Evolutionary conservation across 75 land plant genomes (phyloP), one percentile per base, ranked within the genome.

Genomic region (Cunninghamia lanceolata): DNA sequence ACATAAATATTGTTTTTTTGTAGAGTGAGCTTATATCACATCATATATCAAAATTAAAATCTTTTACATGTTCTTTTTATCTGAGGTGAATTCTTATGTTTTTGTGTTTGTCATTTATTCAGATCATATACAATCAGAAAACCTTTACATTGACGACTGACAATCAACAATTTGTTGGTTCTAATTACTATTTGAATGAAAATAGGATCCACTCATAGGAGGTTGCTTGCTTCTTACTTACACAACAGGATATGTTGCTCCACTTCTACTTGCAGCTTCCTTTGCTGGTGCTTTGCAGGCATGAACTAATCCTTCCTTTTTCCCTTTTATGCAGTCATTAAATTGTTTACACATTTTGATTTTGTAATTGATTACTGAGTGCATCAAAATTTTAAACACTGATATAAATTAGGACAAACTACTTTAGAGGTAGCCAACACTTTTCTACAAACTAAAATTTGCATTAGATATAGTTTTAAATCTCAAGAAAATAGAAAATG

Each of bases 201-300:
- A 54, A 84, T 94, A 98, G 99, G 99, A 98, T 88, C 99, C 99
- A n/a, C 11, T 98, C 19, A 89, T 92, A 16, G 99, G 99, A 82
- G 97, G 99, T 46, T 92, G 93, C 84, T 87, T 98, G 74, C 91
- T 98, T 35, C 83, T 98, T 87, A 93, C 98, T 32, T 98, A 96
- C 87, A 98, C 99, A 73, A 98, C 93, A 42, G 99, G 99, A 42
- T 98, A 98, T 88, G 94, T 98, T 79, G 93, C 96, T 34, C 99
- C 99, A 85, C 94, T 98, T 45, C 95, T 98, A 46, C 87, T 98
- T 47, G 99, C 99, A 82, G 99, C 99, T 82, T 98, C 99, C 54
- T 98, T 98, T 94, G 99, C 99, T 80, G 99, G 99, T 73, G 97
- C 99, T 74, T 89, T 98, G 83, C 99, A 96, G 99, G 99, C 92